These are phyloP conservation scores for Eryngium alpinum DNA, from an alignment of 140 eudicot species.

Conservation along the genomic window DNA sequence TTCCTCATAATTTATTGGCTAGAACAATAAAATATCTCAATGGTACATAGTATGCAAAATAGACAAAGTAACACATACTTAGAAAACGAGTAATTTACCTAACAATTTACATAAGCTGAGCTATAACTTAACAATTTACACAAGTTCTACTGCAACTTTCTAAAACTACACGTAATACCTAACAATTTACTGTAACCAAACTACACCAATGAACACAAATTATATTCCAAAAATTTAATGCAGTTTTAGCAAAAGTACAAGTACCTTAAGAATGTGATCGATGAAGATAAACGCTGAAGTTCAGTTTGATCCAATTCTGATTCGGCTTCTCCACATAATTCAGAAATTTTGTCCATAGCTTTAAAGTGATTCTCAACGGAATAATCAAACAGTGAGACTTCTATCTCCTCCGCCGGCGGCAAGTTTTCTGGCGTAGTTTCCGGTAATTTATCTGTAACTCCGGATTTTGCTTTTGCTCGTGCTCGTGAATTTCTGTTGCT, in stretches of 20 bases:
- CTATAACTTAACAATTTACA: not conserved
- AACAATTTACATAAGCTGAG: not conserved
- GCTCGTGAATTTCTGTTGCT: not conserved
- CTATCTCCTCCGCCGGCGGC: conserved; percentile 15
- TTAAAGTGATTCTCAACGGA: conserved; percentile 66
- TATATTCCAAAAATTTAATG: not conserved
- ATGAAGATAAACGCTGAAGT: conserved; percentile 49
- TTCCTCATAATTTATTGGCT: too few relatives aligned
- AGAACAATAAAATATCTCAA: too few relatives aligned
- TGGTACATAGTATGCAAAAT: too few relatives aligned
- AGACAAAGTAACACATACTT: too few relatives aligned
- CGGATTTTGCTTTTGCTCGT: too few relatives aligned
- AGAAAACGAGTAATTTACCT: too few relatives aligned
- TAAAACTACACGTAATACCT: not conserved
- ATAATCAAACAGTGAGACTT: conserved; percentile 49
- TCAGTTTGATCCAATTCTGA: conserved; percentile 34
- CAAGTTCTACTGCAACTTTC: not conserved
- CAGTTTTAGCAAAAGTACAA: not conserved
- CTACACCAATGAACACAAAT: not conserved
- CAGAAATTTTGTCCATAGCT: conserved; percentile 40
- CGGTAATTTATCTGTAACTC: not conserved
- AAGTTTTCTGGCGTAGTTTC: not conserved
- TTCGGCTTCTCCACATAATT: conserved; percentile 43
- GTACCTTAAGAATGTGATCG: conserved; percentile 70
- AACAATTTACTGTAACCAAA: not conserved